Percentiles rank a stretch among this genome's conserved stretches.
Evolutionary conservation across 1,139 yeast genomes (phyloP).

Genomic region (Debaryomyces psychrophilus): DNA sequence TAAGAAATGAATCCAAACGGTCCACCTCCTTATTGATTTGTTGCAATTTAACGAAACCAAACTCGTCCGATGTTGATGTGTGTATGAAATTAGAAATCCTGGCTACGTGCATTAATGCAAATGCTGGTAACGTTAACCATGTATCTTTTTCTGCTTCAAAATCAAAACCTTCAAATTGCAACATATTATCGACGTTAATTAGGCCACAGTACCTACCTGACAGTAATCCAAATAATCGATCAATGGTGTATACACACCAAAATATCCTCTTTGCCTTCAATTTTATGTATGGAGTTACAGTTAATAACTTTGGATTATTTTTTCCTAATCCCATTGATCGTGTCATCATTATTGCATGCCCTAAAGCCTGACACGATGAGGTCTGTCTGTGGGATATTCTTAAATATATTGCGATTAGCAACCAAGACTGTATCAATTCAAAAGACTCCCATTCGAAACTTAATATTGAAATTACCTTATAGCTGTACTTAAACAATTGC

Average conservation of each 20-base stretch:
- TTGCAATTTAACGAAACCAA: conserved; percentile 34
- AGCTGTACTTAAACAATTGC: conserved; percentile 52
- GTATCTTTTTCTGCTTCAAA: conserved; percentile 45
- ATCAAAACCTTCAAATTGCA: conserved; percentile 39
- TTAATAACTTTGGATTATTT: conserved; percentile 20
- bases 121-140: conserved; percentile 57
- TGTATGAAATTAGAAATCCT: conserved; percentile 41
- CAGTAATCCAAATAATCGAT: conserved; percentile 57
- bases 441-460: conserved; percentile 71
- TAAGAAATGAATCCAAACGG: conserved; percentile 37
- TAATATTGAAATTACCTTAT: conserved; percentile 49
- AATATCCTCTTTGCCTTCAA: conserved; percentile 57
- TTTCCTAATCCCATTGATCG: conserved; percentile 59
- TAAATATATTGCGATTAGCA: conserved; percentile 55
- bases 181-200: conserved; percentile 36
- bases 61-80: conserved; percentile 30
- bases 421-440: conserved; percentile 67
- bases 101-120: conserved; percentile 50
- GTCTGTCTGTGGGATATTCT: conserved; percentile 62
- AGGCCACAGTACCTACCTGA: conserved; percentile 54
- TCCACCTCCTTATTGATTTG: conserved; percentile 39
- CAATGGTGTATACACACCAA: conserved; percentile 61
- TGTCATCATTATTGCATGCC: conserved; percentile 56
- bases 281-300: conserved; percentile 45
- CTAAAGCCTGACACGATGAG: conserved; percentile 55